Evolutionary conservation across 208 protist species (phyloP).

Genomic region (Crithidia acanthocephali): DNA sequence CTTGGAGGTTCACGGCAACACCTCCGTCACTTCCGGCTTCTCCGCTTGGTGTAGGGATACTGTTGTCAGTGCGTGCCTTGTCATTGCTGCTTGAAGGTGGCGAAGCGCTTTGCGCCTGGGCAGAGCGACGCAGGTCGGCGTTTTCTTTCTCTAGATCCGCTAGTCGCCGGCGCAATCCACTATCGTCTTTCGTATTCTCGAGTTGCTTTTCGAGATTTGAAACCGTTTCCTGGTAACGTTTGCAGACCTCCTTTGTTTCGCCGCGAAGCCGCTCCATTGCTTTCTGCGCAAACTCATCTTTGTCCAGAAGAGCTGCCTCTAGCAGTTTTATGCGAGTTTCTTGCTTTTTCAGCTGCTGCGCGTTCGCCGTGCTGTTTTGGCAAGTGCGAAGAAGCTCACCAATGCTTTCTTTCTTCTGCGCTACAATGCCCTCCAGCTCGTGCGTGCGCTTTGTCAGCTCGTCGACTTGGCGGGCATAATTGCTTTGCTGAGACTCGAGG

Average conservation of each 20-base stretch:
- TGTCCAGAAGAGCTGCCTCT: constrained; percentile 61
- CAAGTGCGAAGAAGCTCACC: constrained; percentile 66
- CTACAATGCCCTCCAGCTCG: constrained; percentile 27
- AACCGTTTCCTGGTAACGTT: constrained; percentile 68
- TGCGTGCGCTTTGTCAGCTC: constrained; percentile 17
- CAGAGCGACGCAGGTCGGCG: constrained; percentile 24
- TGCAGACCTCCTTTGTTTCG: constrained; percentile 59
- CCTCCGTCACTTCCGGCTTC: background rate
- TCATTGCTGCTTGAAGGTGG: background rate
- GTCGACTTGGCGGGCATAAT: constrained; percentile 13
- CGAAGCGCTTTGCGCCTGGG: constrained; percentile 6
- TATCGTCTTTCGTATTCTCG: constrained; percentile 27
- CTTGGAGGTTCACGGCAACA: background rate
- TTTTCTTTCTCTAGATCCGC: constrained; percentile 34
- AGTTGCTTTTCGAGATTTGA: constrained; percentile 38
- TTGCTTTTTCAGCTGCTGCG: constrained; percentile 54
- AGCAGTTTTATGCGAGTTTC: constrained; percentile 51
- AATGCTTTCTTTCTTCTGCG: constrained; percentile 58
- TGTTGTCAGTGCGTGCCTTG: background rate
- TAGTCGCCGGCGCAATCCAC: constrained; percentile 17
- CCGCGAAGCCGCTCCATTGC: constrained; percentile 58
- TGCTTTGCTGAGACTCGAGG: background rate
- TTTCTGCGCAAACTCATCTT: constrained; percentile 63
- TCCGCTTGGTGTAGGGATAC: background rate
- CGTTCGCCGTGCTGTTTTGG: constrained; percentile 43